These are phyloP conservation scores for Linanthus parryae DNA, from an alignment of 148 eudicot species.

Conservation along the genomic window DNA sequence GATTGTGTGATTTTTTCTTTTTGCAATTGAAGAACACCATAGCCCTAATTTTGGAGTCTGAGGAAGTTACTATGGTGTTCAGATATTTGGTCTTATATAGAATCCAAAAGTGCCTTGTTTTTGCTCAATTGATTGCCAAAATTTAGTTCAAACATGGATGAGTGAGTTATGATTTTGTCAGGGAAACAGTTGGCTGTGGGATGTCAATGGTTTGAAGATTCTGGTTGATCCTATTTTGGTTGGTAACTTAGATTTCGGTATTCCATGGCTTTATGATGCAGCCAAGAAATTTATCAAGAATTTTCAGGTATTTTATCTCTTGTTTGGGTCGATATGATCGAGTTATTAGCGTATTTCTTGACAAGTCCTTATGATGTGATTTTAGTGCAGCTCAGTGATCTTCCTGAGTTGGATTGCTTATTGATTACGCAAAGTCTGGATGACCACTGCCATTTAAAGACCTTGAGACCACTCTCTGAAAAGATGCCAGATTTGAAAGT, in stretches of 20 bases:
- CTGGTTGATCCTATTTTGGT: slow-evolving; percentile 95
- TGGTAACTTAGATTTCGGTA: slow-evolving; percentile 94
- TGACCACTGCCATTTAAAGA: slow-evolving; percentile 94
- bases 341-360: neutral
- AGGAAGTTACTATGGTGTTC: too few relatives aligned
- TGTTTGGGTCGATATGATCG: neutral
- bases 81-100: too few relatives aligned
- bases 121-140: too few relatives aligned
- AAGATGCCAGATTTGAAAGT: slow-evolving; percentile 68
- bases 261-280: slow-evolving; percentile 95
- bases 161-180: too few relatives aligned
- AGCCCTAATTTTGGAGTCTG: too few relatives aligned
- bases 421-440: slow-evolving; percentile 93
- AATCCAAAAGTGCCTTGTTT: too few relatives aligned
- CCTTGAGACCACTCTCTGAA: slow-evolving; percentile 71
- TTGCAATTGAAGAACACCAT: too few relatives aligned
- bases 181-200: slow-evolving; percentile 99
- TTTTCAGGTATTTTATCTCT: slow-evolving; percentile 73
- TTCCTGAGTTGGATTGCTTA: slow-evolving; percentile 83
- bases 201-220: slow-evolving; percentile 63
- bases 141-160: too few relatives aligned
- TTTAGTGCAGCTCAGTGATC: slow-evolving; percentile 70
- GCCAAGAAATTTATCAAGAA: slow-evolving; percentile 73
- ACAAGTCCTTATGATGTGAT: slow-evolving; percentile 8
- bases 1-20: neutral